Conservation (phyloP, 768 basidiomycete species). For the Hebeloma cylindrosporum region DNA sequence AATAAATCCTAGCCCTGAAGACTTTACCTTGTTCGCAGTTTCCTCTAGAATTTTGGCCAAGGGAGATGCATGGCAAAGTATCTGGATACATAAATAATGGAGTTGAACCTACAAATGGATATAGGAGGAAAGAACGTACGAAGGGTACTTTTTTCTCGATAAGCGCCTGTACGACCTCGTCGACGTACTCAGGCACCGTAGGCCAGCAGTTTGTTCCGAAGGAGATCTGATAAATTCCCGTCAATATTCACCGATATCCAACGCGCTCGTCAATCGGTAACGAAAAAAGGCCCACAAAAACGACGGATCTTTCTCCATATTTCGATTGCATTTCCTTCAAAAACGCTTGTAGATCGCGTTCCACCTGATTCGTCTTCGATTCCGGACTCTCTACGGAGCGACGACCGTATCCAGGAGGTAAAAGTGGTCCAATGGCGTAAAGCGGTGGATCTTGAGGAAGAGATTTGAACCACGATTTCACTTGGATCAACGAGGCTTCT, state of each 20-base stretch:
- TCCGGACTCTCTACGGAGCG: background rate
- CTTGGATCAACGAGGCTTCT: background rate
- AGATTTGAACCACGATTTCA: constrained; percentile 1
- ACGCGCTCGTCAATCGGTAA: no score
- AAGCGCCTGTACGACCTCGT: constrained; percentile 1
- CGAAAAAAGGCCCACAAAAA: background rate
- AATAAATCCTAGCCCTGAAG: constrained; percentile 5
- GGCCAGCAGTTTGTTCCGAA: constrained; percentile 8
- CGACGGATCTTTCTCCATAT: constrained; percentile 1
- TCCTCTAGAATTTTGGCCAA: constrained; percentile 3
- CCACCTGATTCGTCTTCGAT: background rate
- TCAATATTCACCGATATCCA: background rate
- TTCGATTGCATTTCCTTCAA: background rate
- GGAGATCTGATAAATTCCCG: background rate
- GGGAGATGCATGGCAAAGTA: constrained; percentile 10
- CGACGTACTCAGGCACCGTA: constrained; percentile 2
- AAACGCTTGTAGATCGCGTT: constrained; percentile 1
- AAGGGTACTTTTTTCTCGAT: constrained; percentile 6
- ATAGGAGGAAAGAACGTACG: background rate
- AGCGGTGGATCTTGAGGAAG: background rate
- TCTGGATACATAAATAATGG: background rate
- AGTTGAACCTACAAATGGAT: background rate
- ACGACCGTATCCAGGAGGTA: constrained; percentile 3
- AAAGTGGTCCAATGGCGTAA: constrained; percentile 4
- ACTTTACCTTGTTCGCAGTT: background rate